Base-by-base conservation (phyloP, 345 rosid genomes). In the Ceriops decandra region DNA sequence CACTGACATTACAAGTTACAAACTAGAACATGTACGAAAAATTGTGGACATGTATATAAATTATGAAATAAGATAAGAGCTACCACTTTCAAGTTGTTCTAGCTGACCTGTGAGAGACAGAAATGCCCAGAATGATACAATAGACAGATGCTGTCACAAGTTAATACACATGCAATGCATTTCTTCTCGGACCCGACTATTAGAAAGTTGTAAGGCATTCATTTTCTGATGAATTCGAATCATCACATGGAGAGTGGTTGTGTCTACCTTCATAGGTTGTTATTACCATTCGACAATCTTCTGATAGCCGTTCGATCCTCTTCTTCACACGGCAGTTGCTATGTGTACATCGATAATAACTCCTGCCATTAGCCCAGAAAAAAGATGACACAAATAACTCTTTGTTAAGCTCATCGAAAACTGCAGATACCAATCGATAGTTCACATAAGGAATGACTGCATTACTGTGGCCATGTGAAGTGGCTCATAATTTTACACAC, bases 181-280 rank as follows among this genome's bases (percentile, higher is more conserved):
- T 5, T 46, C 56, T 17, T 4, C 52, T 32, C 28, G 52, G 62
- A 47, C 6, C 4, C 9, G 28, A 11, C 24, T 13, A 52, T 69
- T 72, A 92, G 76, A 88, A 93, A 19, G 93, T 81, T 64, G 88
- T 66, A 77, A 90, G 85, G 69, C 86, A 78, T 75, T 90, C 88
- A 57, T 84, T 89, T 33, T 90, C 95, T 7, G 96, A 88, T 20
- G 92, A 84, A 79, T 81, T 86, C 8, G 96, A 86, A 73, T 91
- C 98, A 70, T 90, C 92, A 54, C 85, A 87, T 5, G 96, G 97
- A 68, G 88, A 75, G 85, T 93, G 98, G 67, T 83, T 90, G 81
- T 93, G 98, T 78, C 98, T 86, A 57, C 98, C 98, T 88, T 93
- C 98, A 27, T 93, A 93, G 33, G 98, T 93, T 17, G 98, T 93